Evolutionary conservation across 371 early-diverging fungal species (phyloP).

Genomic region (Funneliformis caledonium): DNA sequence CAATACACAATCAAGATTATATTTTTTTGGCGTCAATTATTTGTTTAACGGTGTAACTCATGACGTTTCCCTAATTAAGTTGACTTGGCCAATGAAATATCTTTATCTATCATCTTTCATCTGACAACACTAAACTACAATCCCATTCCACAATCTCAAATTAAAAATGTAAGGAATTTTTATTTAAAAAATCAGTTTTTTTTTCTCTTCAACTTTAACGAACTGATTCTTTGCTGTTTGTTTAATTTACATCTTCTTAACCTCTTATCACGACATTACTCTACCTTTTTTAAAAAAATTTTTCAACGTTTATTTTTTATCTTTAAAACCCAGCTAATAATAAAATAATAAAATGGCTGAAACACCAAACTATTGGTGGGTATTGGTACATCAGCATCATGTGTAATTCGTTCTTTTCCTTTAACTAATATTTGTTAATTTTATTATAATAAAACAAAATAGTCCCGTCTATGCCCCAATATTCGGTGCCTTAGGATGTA

Average conservation of each 20-base stretch:
- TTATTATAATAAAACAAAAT: slow-evolving; percentile 40
- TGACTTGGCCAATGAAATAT: not conserved
- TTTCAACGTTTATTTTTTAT: not conserved
- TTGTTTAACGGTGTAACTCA: not conserved
- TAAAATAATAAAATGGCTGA: not conserved
- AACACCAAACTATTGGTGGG: not conserved
- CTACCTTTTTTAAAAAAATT: not conserved
- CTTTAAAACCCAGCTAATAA: not conserved
- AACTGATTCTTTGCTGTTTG: not conserved
- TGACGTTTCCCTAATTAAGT: not conserved
- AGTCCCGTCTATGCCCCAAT: slow-evolving; percentile 96
- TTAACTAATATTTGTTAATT: not conserved
- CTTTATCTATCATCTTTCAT: not conserved
- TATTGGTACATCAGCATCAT: not conserved
- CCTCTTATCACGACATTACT: not conserved
- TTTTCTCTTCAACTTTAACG: not conserved
- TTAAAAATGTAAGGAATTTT: not conserved
- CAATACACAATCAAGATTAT: not conserved
- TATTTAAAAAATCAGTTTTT: not conserved
- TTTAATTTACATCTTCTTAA: not conserved
- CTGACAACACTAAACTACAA: not conserved
- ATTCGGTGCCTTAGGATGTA: slow-evolving; percentile 96
- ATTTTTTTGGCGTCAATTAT: not conserved
- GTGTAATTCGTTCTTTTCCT: not conserved
- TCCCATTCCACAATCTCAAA: not conserved